Base-by-base conservation (phyloP, 1,284 basidiomycete species). In the Microbotryum saponariae region DNA sequence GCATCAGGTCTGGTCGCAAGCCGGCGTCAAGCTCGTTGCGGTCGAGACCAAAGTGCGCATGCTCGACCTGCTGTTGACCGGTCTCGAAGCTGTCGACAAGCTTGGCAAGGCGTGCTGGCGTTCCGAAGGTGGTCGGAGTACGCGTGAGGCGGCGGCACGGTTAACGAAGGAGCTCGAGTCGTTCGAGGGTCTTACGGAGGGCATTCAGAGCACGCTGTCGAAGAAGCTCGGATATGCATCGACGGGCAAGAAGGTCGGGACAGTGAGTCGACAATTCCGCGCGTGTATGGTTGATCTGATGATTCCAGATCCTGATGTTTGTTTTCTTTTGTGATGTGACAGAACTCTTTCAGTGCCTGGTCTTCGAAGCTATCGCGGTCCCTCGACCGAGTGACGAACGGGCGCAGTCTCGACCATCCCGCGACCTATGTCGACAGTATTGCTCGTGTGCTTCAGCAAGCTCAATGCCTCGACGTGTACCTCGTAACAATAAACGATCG, bases 341-440 rank as follows among this genome's bases (percentile, higher is more conserved):
- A 66, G 69, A 64, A 63, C 50, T 73, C 70, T 42, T 72, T 74
- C 64, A 71, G 73, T 65, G 71, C 82, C 44, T 91, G 89, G 89
- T 83, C 89, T 51, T 85, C 85, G 65, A 91, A 88, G 74, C 78
- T 94, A 51, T 85, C 85, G 59, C 82, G 89, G 68, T 84, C 85
- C 68, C 82, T 96, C 69, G 91, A 96, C 77, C 89, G 91, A 75
- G 85, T 97, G 72, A 90, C 90, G 47, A 91, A 86, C 67, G 88
- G 86, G 18, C 7, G n/a, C 72, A 93, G 89, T 71, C 80, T 91
- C 58, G 91, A 97, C 74, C 91, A 89, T 23, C 88, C 90, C 2
- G 85, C 87, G 4, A 82, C 82, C 18, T 97, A 97, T 74, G 87
- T 92, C 63, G 82, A 87, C 66, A 84, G 84, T 27, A 80, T 97